These are phyloP conservation scores for Globisporangium nodosum DNA, from an alignment of 352 stramenopile species.

Conservation along the genomic window DNA sequence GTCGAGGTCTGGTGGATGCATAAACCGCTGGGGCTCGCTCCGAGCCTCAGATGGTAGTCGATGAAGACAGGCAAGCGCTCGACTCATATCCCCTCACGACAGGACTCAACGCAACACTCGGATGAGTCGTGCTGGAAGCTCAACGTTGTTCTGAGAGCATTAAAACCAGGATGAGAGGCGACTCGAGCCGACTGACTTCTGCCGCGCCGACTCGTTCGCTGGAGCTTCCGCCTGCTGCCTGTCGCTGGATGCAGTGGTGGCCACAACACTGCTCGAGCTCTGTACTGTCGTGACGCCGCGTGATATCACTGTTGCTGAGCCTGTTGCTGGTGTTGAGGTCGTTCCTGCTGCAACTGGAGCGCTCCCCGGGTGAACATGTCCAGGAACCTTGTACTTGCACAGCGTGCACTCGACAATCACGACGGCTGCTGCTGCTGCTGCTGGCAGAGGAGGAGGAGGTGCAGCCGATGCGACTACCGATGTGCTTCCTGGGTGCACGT, in stretches of 20 bases:
- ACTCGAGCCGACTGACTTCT: neutral
- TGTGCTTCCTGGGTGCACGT: neutral
- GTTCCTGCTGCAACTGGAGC: neutral
- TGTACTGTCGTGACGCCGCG: neutral
- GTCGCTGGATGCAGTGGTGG: neutral
- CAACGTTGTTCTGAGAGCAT: neutral
- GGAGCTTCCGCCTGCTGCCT: neutral
- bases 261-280: neutral
- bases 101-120: no score
- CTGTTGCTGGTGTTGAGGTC: neutral
- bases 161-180: constrained; percentile 3
- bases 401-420: constrained; percentile 9
- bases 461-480: neutral
- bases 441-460: neutral
- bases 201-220: neutral
- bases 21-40: no score
- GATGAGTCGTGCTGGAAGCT: no score
- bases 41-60: no score
- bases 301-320: neutral
- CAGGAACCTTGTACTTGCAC: constrained; percentile 43
- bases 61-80: no score
- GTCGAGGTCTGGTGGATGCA: no score
- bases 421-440: neutral
- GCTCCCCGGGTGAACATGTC: constrained; percentile 36
- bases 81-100: no score